These are phyloP conservation scores for Amanita rubescens DNA, from an alignment of 768 basidiomycete species.

Conservation along the genomic window DNA sequence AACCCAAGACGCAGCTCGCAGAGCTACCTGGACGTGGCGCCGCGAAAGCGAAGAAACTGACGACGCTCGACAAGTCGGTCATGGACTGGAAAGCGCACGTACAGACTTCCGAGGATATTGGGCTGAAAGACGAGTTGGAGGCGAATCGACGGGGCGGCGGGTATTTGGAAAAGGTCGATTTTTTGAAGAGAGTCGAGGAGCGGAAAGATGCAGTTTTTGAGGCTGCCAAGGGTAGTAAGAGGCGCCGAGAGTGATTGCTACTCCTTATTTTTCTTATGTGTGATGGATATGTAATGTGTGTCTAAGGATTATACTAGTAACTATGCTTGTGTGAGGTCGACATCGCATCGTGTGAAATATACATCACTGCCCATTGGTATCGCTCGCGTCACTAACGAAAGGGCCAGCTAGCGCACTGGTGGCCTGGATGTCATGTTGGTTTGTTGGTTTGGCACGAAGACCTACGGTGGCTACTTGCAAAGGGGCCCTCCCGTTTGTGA, in stretches of 20 bases:
- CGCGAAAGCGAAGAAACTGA: slow-evolving; percentile 65
- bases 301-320: no score
- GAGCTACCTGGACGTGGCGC: slow-evolving; percentile 36
- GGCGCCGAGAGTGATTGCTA: slow-evolving; percentile 27
- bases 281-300: no score
- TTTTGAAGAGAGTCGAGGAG: slow-evolving; percentile 67
- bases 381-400: no score
- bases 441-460: no score
- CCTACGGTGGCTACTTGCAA: no score
- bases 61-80: slow-evolving; percentile 79
- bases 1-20: slow-evolving; percentile 50
- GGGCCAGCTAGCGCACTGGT: no score
- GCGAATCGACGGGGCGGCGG: slow-evolving; percentile 68
- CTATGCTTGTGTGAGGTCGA: no score
- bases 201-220: slow-evolving; percentile 62
- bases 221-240: slow-evolving; percentile 46
- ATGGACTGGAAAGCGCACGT: slow-evolving; percentile 81
- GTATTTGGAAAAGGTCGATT: slow-evolving; percentile 81
- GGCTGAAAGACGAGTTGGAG: slow-evolving; percentile 64
- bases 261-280: no score
- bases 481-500: slow-evolving; percentile 21
- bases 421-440: no score
- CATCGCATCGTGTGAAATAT: no score
- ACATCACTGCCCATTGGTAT: no score
- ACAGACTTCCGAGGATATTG: slow-evolving; percentile 28